Evolutionary conservation across 352 stramenopile genomes (phyloP).

Genomic region (Pythium graminicola): DNA sequence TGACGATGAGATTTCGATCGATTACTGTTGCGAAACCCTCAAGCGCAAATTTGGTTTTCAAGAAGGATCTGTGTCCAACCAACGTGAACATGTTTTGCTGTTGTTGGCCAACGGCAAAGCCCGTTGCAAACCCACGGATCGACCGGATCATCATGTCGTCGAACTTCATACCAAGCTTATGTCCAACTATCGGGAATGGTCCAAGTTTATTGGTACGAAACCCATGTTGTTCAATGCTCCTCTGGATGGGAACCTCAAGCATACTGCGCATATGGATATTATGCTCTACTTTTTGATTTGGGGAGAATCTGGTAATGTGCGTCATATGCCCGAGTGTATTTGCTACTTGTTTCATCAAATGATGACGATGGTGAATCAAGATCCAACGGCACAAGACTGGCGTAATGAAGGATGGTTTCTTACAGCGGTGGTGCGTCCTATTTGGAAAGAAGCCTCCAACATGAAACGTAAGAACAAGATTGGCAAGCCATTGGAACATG

Average conservation of each 20-base stretch:
- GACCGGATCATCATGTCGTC: constrained; percentile 47
- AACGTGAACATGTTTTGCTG: constrained; percentile 77
- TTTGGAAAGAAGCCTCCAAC: constrained; percentile 71
- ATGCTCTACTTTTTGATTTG: constrained; percentile 77
- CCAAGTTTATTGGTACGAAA: constrained; percentile 84
- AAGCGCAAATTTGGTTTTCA: constrained; percentile 81
- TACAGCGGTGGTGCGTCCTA: constrained; percentile 54
- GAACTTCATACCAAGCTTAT: constrained; percentile 82
- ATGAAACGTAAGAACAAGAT: constrained; percentile 46
- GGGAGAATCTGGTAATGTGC: constrained; percentile 78
- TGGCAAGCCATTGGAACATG: constrained; percentile 43
- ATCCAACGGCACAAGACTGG: constrained; percentile 46
- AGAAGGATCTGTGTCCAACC: constrained; percentile 73
- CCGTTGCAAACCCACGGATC: constrained; percentile 40
- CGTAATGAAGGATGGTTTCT: constrained; percentile 58
- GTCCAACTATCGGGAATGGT: constrained; percentile 93
- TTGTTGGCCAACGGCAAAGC: constrained; percentile 73
- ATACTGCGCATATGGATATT: constrained; percentile 60
- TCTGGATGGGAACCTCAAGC: constrained; percentile 30
- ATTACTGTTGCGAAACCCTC: constrained; percentile 77
- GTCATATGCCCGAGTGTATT: constrained; percentile 86
- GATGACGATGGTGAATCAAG: constrained; percentile 56
- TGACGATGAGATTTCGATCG: constrained; percentile 76
- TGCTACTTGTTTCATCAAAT: constrained; percentile 82
- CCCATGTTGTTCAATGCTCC: constrained; percentile 56